Base-by-base conservation (phyloP, 257 asterid species). In the Solanum microdontum region DNA sequence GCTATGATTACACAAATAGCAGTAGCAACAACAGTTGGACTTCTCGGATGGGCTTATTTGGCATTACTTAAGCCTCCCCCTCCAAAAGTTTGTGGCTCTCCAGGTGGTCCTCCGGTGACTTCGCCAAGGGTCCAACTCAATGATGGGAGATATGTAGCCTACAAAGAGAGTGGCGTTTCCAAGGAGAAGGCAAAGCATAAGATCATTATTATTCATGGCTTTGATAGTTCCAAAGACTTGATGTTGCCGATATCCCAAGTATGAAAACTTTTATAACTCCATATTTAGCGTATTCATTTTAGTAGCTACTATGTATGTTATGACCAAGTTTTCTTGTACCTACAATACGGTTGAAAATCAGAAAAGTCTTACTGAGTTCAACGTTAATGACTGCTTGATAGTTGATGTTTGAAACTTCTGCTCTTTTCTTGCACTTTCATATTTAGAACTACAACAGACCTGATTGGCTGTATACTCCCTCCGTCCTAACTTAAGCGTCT, bases 111-210 rank as follows among this genome's bases (percentile, higher is more conserved):
- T 77, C 95, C 92, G 5, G 94, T 93, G 83, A 91, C 92, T 74
- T 94, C 98, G 4, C 93, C 94, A 9, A 92, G 98, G 90, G 88
- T 94, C 84, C 91, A 93, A 85, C 94, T 94, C 40, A 88, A 87
- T 24, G 95, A 96, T 58, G 98, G 98, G 84, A 93, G 98, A 92
- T 92, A 92, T 91, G 88, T 96, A 91, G 92, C 98, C 11, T 96
- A 94, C 91, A 93, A 90, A 91, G 98, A 94, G 91, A 87, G 82
- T 19, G 98, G 98, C 26, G 88, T 91, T 79, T 23, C 92, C 86
- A 96, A 92, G 91, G 96, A 94, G 85, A 91, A 91, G 58, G 98
- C 98, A 60, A 89, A 89, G 21, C 55, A 91, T 92, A 95, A 93
- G 93, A 88, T 94, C 48, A 92, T 96, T 60, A 77, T 94, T 84